Evolutionary conservation across 306 rosid species (phyloP).

Genomic region (Quercus ilex): DNA sequence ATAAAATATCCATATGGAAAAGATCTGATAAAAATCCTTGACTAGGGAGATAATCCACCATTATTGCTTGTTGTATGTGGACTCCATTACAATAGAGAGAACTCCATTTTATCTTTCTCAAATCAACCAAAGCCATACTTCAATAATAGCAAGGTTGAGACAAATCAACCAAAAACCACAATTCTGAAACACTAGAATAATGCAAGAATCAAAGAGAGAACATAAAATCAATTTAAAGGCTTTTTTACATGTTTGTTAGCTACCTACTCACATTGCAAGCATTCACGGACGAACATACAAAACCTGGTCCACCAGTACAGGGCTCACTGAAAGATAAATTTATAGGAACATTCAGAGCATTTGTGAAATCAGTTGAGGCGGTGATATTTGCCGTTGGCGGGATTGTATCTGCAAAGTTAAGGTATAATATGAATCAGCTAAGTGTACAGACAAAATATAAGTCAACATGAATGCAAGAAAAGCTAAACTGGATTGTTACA

Average conservation of each 20-base stretch:
- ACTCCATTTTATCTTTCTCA: not conserved
- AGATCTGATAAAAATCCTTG: no score
- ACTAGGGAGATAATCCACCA: not conserved
- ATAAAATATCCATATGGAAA: no score
- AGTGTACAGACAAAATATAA: not conserved
- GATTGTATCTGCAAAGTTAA: slow-evolving; percentile 59
- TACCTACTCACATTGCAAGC: slow-evolving; percentile 86
- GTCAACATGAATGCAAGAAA: not conserved
- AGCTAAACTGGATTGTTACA: not conserved
- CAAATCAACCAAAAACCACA: not conserved
- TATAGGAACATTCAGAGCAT: slow-evolving; percentile 62
- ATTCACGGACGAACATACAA: slow-evolving; percentile 62
- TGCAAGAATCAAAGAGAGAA: not conserved
- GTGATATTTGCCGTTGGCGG: slow-evolving; percentile 78
- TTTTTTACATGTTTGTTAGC: slow-evolving; percentile 4
- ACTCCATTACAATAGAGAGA: not conserved
- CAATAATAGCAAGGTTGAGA: not conserved
- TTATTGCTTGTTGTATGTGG: not conserved
- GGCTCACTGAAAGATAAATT: slow-evolving; percentile 74
- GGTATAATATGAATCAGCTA: slow-evolving; percentile 1
- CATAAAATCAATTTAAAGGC: not conserved
- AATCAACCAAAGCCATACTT: not conserved
- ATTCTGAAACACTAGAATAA: not conserved
- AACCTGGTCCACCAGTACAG: slow-evolving; percentile 52
- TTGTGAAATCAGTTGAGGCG: slow-evolving; percentile 57